Evolutionary conservation across 805 yeast species (phyloP), one percentile per base, ranked within the genome.

Genomic region (Suhomyces canberraensis): DNA sequence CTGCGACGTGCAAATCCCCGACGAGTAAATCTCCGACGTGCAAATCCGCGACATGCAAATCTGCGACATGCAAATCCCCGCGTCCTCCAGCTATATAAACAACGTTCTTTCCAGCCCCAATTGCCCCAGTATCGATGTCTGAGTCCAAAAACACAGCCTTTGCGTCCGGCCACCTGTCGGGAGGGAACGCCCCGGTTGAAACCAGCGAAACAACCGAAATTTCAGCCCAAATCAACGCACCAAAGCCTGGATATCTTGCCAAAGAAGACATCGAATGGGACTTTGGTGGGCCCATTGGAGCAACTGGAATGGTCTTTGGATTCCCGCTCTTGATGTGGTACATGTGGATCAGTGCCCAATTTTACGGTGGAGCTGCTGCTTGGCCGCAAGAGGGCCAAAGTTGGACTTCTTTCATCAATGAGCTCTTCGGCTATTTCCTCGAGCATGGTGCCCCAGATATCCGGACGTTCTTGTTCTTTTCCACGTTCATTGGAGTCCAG

Each of bases 251-350:
- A 4, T 64, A 65, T 44, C 37, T 65, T 11, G 50, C 60, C 20
- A 59, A 60, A 26, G 76, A 77, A 36, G 72, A 79, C 38, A 73
- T 78, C 41, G 91, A 80, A 52, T 87, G 78, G 68, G 98, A 93
- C 50, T 93, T 91, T 55, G 98, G 98, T 35, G 98, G 98, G 0
- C 83, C 95, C 17, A 61, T 71, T 5, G 98, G 98, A 39, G 96
- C 88, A 33, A 40, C 81, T 15, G 91, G 90, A 5, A 91, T 93
- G 98, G 78, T 91, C 81, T 56, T 78, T 30, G 95, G 95, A 3
- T 93, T 93, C 67, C 98, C 98, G 6, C 55, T 82, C 31, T 71
- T 93, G 54, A 93, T 93, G 98, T 87, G 83, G 73, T 93, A 93
- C 65, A 84, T 93, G 93, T 91, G 96, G 95, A 80, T 91, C 37